phyloP scores from a whole-genome alignment of 2,329 filamentous ascomycete species.

The Westerdykella ornata region DNA sequence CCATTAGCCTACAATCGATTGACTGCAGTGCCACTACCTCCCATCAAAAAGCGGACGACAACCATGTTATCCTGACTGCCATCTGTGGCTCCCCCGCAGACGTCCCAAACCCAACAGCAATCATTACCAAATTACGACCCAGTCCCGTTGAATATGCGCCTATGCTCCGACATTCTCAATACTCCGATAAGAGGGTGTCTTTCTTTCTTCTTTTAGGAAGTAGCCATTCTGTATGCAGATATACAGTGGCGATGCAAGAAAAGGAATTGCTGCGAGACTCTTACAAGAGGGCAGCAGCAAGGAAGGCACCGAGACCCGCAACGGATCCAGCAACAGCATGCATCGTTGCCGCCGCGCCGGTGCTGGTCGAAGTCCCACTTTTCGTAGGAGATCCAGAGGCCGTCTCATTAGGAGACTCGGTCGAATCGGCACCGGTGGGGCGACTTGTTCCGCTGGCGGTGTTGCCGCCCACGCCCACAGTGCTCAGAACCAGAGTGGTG shows the following conservation, averaged over 20 bases:
- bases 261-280: conserved; percentile 3
- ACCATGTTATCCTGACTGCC: no score
- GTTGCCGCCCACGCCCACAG: conserved; percentile 1
- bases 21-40: no score
- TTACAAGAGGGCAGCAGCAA: conserved; percentile 34
- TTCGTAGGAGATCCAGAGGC: conserved; percentile 1
- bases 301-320: conserved; percentile 31
- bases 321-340: conserved; percentile 26
- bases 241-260: no score
- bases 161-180: no score
- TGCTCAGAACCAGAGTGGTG: conserved; percentile 23
- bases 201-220: no score
- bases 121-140: conserved; percentile 5
- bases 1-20: no score
- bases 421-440: neutral
- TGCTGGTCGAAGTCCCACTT: conserved; percentile 3
- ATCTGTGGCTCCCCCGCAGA: no score
- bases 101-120: neutral
- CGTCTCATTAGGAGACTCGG: conserved; percentile 1
- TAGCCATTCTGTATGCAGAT: no score
- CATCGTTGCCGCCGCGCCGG: conserved; percentile 27
- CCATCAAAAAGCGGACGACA: no score
- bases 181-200: no score
- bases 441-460: neutral
- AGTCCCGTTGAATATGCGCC: conserved; percentile 5